phyloP scores from a whole-genome alignment of 2,329 filamentous ascomycete species.

The Neofusicoccum kwambonambiense region DNA sequence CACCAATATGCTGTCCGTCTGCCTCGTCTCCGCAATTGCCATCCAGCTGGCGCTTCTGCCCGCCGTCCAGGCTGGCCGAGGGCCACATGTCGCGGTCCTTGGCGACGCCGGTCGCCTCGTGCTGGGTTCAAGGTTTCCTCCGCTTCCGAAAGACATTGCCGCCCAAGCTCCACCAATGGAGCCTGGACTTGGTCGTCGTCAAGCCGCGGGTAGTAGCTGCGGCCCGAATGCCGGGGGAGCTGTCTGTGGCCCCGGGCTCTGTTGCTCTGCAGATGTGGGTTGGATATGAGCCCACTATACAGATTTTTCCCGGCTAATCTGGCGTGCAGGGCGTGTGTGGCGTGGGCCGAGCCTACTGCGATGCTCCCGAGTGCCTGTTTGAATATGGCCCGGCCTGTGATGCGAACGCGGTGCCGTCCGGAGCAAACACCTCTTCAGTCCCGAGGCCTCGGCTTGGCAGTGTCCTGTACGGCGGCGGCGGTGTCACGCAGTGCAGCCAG shows the following conservation, averaged over 20 bases:
- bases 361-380: conserved; percentile 56
- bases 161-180: conserved; percentile 4
- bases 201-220: conserved; percentile 4
- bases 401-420: conserved; percentile 51
- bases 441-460: conserved; percentile 55
- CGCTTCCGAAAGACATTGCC: background rate
- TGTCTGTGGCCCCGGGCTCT: background rate
- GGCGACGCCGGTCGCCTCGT: background rate
- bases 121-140: background rate
- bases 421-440: conserved; percentile 55
- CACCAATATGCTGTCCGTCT: background rate
- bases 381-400: conserved; percentile 10
- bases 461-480: conserved; percentile 56
- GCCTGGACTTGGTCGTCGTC: background rate
- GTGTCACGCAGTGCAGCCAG: conserved; percentile 55
- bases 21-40: background rate
- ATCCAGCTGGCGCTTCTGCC: background rate
- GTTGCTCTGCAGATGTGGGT: conserved; percentile 5
- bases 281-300: background rate
- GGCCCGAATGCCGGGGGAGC: background rate
- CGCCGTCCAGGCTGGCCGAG: background rate
- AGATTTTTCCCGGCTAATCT: background rate
- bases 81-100: background rate
- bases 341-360: conserved; percentile 55
- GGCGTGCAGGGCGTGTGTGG: conserved; percentile 44